Evolutionary conservation across 1,139 yeast genomes (phyloP), one percentile per base, ranked within the genome.

Genomic region (Keqinozyma sinolaborantium): DNA sequence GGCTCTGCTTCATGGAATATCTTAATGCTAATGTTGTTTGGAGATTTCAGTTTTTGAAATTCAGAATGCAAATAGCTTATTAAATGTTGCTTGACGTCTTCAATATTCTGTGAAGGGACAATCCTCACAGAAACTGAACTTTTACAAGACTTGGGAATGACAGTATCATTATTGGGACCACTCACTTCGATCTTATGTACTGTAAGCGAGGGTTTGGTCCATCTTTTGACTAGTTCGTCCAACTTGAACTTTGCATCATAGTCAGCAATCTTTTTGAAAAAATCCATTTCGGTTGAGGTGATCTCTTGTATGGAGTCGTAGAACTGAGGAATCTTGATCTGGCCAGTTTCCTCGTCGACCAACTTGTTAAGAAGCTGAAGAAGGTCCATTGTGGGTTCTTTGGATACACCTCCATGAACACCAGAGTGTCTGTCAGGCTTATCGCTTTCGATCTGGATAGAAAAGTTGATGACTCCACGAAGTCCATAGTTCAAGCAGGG

Each of bases 401-500:
- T 71, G 45, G 78, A 76, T 7, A 83, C 81, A 37, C 97, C 98
- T 29, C 98, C 98, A 58, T 90, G 95, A 11, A 92, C 95, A 39
- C 98, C 98, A 0, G 97, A 87, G 50, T 92, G 98, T 39, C 95
- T 68, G 58, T 92, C 97, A 1, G 95, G 95, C 39, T 71, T 72
- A 37, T 77, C 87, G 30, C 90, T 79, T 33, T 67, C 64, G 11
- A 92, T 70, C 24, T 76, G 77, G 3, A 92, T 73, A n/a, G 79
- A 67, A 2, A 88, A 83, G 54, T 87, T 84, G 23, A 92, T 70
- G 5, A 90, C 92, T 27, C 98, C 98, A 51, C 98, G 73, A 35
- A 92, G 67, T 0, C 98, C 98, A 55, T 90, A 92, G 50, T 92
- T 92, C 42, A 92, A 65, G 55, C 97, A 92, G 1, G 98, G 98